Percentiles rank a stretch among this genome's conserved stretches.
Conservation (phyloP, 148 eudicot genomes). For the Talinum fruticosum region DNA sequence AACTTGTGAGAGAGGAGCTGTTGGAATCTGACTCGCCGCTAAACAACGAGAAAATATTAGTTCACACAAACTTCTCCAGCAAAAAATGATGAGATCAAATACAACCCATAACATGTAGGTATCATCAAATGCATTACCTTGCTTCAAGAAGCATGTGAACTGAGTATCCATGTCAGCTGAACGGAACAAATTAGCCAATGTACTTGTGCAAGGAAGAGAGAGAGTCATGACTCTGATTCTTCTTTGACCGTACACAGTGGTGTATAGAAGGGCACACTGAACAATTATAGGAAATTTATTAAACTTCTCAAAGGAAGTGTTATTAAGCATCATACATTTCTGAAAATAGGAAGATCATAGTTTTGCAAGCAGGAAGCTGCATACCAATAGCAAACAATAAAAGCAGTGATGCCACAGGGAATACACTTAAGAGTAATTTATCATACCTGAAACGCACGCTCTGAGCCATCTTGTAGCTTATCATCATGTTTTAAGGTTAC, state of each 20-base stretch:
- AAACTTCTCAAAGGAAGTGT: too few species aligned
- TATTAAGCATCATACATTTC: constrained; percentile 8
- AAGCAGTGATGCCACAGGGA: neutral
- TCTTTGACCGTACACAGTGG: constrained; percentile 91
- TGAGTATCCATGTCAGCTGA: constrained; percentile 95
- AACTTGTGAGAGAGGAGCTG: constrained; percentile 65
- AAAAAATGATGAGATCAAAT: too few species aligned
- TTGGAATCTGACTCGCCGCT: constrained; percentile 79
- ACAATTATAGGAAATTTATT: too few species aligned
- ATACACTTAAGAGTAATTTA: neutral
- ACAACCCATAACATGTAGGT: too few species aligned
- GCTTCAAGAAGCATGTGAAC: constrained; percentile 83
- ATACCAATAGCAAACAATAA: neutral
- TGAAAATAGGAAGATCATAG: constrained; percentile 12
- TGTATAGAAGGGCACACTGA: constrained; percentile 95
- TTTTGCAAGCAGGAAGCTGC: neutral
- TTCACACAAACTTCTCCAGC: neutral
- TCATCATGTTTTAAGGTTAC: constrained; percentile 89
- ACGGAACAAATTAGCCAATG: constrained; percentile 80
- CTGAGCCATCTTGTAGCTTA: constrained; percentile 85
- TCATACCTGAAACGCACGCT: constrained; percentile 92
- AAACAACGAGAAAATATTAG: constrained; percentile 12
- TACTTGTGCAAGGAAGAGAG: constrained; percentile 86
- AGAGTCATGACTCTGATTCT: constrained; percentile 86
- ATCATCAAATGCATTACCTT: constrained; percentile 73